Evolutionary conservation across 169 alveolate genomes (phyloP).

Genomic region (Miamiensis avidus): DNA sequence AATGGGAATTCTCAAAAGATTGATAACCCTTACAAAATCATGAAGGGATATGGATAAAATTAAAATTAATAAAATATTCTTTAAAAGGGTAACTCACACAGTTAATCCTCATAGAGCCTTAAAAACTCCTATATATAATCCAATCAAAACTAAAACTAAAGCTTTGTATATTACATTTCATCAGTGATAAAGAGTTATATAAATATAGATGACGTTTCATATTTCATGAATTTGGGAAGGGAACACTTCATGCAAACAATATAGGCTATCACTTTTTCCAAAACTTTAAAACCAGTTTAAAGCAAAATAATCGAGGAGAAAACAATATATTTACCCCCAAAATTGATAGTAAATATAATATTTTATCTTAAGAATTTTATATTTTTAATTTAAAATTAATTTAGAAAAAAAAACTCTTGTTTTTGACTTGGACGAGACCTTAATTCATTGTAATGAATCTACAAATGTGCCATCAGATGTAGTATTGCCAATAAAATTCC

Average conservation of each 20-base stretch:
- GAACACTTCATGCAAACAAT: constrained; percentile 45
- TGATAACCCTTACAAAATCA: no score
- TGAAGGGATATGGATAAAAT: no score
- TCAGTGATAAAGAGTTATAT: constrained; percentile 36
- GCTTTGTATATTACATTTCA: constrained; percentile 29
- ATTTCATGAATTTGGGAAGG: constrained; percentile 24
- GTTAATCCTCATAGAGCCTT: no score
- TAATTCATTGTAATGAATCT: constrained; percentile 73
- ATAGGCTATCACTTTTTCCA: constrained; percentile 36
- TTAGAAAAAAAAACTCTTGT: constrained; percentile 63
- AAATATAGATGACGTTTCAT: constrained; percentile 19
- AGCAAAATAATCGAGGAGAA: constrained; percentile 31
- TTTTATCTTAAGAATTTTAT: background rate
- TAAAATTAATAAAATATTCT: no score
- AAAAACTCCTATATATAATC: no score
- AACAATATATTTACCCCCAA: constrained; percentile 23
- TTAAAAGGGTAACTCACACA: no score
- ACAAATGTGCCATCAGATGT: constrained; percentile 43
- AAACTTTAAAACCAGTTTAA: constrained; percentile 15
- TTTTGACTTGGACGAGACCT: constrained; percentile 86
- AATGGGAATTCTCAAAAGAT: no score
- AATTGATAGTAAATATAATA: constrained; percentile 8
- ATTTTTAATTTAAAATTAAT: background rate
- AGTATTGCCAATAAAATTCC: constrained; percentile 53
- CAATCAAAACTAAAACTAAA: no score